phyloP scores from a whole-genome alignment of 495 filamentous ascomycete species.

The Neurospora sp. region DNA sequence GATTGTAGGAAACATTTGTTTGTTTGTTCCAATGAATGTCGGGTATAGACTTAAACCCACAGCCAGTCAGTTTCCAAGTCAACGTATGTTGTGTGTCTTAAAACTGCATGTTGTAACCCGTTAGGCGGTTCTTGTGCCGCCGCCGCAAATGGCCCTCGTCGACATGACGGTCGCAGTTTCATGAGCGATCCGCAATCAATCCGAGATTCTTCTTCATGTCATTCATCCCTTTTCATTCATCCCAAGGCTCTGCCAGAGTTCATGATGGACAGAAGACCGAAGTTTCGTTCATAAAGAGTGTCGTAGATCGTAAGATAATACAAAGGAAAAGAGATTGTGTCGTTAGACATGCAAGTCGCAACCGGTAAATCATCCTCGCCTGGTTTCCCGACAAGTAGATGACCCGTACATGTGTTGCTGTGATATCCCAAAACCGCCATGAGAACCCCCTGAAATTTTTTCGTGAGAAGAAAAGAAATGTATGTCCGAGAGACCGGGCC shows the following conservation, averaged over 20 bases:
- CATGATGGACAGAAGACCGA: neutral
- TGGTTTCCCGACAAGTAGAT: neutral
- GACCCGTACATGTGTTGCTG: neutral
- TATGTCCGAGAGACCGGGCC: neutral
- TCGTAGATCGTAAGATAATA: neutral
- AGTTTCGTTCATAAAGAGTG: neutral
- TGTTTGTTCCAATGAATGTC: neutral
- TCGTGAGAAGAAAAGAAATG: neutral
- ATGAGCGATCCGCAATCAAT: conserved; percentile 1
- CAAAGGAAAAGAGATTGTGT: neutral
- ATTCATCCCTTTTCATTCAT: neutral
- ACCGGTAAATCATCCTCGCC: neutral
- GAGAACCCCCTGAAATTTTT: neutral
- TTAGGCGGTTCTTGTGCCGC: neutral
- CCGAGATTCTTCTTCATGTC: neutral
- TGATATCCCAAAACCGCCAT: neutral
- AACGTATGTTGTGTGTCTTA: neutral
- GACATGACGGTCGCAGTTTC: conserved; percentile 2
- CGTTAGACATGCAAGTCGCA: neutral
- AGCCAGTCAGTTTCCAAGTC: neutral
- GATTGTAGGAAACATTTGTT: neutral
- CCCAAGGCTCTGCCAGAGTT: neutral
- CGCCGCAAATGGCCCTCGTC: neutral
- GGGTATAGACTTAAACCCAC: neutral
- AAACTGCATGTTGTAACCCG: neutral